Percentiles rank a stretch among this genome's conserved stretches.
These are phyloP conservation scores for Aspergillus alliaceus DNA, from an alignment of 2,329 filamentous ascomycete species.

Conservation along the genomic window DNA sequence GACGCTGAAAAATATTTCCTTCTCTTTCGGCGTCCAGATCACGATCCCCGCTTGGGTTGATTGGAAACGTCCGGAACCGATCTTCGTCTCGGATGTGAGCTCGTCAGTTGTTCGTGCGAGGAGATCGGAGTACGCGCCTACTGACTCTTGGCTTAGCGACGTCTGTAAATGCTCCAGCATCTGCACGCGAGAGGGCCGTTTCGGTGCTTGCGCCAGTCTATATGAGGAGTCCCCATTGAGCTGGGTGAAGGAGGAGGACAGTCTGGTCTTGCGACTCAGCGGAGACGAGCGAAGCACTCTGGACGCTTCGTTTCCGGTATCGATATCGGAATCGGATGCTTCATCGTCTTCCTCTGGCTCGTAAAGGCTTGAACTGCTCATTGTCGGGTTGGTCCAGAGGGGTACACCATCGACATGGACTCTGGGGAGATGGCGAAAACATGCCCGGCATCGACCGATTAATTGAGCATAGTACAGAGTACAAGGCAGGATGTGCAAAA, in stretches of 20 bases:
- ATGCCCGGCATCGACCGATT: slow-evolving; percentile 20
- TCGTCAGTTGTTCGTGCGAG: slow-evolving; percentile 59
- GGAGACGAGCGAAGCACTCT: slow-evolving; percentile 13
- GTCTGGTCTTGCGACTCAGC: not conserved
- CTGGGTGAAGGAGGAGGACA: not conserved
- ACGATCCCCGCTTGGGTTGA: slow-evolving; percentile 67
- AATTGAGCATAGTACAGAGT: not conserved
- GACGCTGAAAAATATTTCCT: slow-evolving; percentile 66
- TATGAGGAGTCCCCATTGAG: slow-evolving; percentile 2
- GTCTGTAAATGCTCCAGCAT: slow-evolving; percentile 13
- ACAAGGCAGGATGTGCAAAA: not conserved
- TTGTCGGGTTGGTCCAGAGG: slow-evolving; percentile 47
- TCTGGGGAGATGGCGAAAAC: slow-evolving; percentile 15
- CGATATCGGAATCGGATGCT: slow-evolving; percentile 18
- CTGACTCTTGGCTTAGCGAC: slow-evolving; percentile 44
- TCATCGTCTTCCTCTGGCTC: slow-evolving; percentile 34
- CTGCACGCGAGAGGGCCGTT: slow-evolving; percentile 9
- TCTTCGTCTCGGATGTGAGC: slow-evolving; percentile 6
- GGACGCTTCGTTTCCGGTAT: slow-evolving; percentile 9
- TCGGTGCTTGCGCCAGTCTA: not conserved
- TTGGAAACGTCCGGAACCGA: slow-evolving; percentile 26
- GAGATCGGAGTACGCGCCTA: slow-evolving; percentile 51
- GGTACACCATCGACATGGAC: slow-evolving; percentile 24
- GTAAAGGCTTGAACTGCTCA: slow-evolving; percentile 39
- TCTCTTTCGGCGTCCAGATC: slow-evolving; percentile 70